These are phyloP conservation scores for Calonectria leucothoes DNA, from an alignment of 2,329 filamentous ascomycete species.

Conservation along the genomic window DNA sequence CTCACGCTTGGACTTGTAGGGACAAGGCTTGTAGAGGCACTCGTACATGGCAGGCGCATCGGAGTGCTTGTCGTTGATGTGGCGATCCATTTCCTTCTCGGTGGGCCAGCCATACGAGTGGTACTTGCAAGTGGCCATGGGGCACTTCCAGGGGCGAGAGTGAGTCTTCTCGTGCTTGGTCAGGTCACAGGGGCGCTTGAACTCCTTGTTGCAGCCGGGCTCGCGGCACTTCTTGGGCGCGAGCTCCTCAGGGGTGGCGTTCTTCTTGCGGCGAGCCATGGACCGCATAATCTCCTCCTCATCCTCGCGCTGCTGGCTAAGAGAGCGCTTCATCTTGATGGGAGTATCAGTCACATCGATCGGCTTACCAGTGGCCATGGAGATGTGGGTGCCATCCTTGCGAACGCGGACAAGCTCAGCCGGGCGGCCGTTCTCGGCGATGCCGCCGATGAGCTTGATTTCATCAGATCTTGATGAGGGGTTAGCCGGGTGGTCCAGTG, in stretches of 20 bases:
- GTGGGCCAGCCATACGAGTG: constrained; percentile 92
- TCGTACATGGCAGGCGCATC: constrained; percentile 82
- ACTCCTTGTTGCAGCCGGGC: constrained; percentile 85
- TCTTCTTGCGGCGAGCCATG: constrained; percentile 97
- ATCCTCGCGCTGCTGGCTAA: constrained; percentile 77
- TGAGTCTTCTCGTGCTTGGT: constrained; percentile 99
- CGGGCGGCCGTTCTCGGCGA: constrained; percentile 83
- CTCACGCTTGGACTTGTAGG: constrained; percentile 94
- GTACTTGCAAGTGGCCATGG: constrained; percentile 86
- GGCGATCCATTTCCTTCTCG: constrained; percentile 96
- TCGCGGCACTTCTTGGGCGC: constrained; percentile 83
- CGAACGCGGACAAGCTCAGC: constrained; percentile 86
- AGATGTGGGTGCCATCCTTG: constrained; percentile 83
- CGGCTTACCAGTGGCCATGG: constrained; percentile 76
- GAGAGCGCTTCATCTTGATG: constrained; percentile 73
- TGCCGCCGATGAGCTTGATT: constrained; percentile 83
- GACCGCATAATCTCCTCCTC: constrained; percentile 88
- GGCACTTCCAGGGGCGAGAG: constrained; percentile 95
- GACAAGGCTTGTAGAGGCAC: constrained; percentile 85
- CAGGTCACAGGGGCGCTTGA: constrained; percentile 96
- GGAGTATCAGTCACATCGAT: constrained; percentile 66
- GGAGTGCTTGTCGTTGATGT: constrained; percentile 96
- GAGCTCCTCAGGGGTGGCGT: constrained; percentile 85
- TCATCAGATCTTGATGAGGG: constrained; percentile 64
- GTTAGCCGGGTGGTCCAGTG: constrained; percentile 45